Conservation (phyloP, 345 rosid species). For the Corchorus capsularis region DNA sequence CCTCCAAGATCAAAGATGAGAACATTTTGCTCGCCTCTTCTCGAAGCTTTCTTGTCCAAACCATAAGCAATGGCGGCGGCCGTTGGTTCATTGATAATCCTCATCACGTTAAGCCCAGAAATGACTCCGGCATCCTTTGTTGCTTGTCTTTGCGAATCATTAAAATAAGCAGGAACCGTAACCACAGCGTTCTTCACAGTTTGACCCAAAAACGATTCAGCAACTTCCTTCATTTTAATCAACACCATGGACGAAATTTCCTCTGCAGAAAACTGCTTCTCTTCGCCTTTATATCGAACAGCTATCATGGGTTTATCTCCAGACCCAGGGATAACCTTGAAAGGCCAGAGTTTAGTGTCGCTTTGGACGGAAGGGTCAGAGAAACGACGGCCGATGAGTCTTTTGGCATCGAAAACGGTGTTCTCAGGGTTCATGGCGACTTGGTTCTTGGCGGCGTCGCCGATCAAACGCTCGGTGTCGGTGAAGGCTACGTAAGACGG, state of each 20-base stretch:
- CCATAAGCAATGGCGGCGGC: slow-evolving; percentile 33
- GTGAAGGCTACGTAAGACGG: slow-evolving; percentile 42
- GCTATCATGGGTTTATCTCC: slow-evolving; percentile 31
- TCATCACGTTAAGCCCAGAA: slow-evolving; percentile 29
- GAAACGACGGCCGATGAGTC: slow-evolving; percentile 35
- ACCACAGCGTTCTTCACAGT: slow-evolving; percentile 28
- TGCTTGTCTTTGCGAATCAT: slow-evolving; percentile 31
- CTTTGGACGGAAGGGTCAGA: slow-evolving; percentile 30
- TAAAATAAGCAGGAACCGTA: slow-evolving; percentile 29
- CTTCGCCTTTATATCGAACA: slow-evolving; percentile 28
- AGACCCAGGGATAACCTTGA: slow-evolving; percentile 26
- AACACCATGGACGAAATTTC: slow-evolving; percentile 31
- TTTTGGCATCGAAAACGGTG: slow-evolving; percentile 33
- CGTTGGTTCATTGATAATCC: slow-evolving; percentile 31
- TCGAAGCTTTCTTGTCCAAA: slow-evolving; percentile 26
- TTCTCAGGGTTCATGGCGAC: slow-evolving; percentile 39
- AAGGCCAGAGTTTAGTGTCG: slow-evolving; percentile 33
- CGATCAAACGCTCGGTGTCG: too few relatives aligned
- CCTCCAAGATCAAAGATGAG: slow-evolving; percentile 36
- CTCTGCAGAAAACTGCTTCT: slow-evolving; percentile 21
- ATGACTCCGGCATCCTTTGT: slow-evolving; percentile 30
- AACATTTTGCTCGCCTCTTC: slow-evolving; percentile 26
- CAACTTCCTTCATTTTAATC: slow-evolving; percentile 22
- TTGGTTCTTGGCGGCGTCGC: slow-evolving; percentile 34
- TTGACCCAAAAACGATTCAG: slow-evolving; percentile 25